Conservation (phyloP, 768 basidiomycete species). For the Boletales sp. region DNA sequence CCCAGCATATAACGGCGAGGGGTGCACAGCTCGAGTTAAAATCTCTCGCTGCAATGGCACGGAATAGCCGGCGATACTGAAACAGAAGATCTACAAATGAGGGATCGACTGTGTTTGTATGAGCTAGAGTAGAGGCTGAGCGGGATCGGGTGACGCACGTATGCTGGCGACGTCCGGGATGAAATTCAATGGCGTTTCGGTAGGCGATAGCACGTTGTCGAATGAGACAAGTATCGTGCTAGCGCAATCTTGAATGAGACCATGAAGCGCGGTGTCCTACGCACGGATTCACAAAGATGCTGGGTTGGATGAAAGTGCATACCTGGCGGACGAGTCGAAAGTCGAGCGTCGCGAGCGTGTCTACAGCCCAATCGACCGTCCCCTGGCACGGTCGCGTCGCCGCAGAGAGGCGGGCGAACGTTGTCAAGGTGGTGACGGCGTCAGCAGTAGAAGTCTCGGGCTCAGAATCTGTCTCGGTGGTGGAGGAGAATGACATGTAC, state of each 20-base stretch:
- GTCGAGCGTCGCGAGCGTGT: slow-evolving; percentile 25
- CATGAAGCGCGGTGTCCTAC: slow-evolving; percentile 34
- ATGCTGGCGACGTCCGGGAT: slow-evolving; percentile 14
- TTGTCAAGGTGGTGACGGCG: slow-evolving; percentile 13
- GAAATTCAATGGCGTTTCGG: slow-evolving; percentile 3
- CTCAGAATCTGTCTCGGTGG: slow-evolving; percentile 60
- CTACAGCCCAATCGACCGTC: slow-evolving; percentile 23
- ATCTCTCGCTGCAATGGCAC: slow-evolving; percentile 37
- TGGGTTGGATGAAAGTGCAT: background rate
- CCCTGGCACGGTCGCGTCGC: slow-evolving; percentile 1
- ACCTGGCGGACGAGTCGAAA: slow-evolving; percentile 30
- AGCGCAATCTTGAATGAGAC: slow-evolving; percentile 33
- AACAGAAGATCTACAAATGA: slow-evolving; percentile 43
- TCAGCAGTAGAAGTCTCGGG: slow-evolving; percentile 16
- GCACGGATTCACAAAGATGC: background rate
- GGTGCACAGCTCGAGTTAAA: slow-evolving; percentile 18
- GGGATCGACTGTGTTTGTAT: slow-evolving; percentile 25
- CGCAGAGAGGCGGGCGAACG: slow-evolving; percentile 19
- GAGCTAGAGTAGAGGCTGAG: background rate
- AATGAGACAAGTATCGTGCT: slow-evolving; percentile 31
- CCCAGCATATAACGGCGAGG: slow-evolving; percentile 57
- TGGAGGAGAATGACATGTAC: slow-evolving; percentile 28
- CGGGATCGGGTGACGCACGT: slow-evolving; percentile 13
- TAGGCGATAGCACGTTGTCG: slow-evolving; percentile 15
- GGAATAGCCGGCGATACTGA: slow-evolving; percentile 48